Evolutionary conservation across 2,329 filamentous ascomycete genomes (phyloP), one percentile per base, ranked within the genome.

Genomic region (Tolypocladium ovalisporum): DNA sequence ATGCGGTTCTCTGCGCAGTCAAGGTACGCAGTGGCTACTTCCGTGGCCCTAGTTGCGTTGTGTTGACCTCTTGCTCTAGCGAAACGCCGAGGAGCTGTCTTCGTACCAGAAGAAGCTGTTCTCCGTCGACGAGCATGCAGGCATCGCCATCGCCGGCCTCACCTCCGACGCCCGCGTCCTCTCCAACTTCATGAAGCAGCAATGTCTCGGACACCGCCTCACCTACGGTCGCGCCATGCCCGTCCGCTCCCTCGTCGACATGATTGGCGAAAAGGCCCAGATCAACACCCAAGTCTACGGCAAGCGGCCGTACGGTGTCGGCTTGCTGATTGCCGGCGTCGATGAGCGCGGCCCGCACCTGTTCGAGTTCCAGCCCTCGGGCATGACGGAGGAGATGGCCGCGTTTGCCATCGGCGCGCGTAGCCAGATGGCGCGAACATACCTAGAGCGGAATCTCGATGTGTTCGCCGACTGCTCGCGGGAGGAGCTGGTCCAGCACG

Each of bases 61-160:
- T 47, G 42, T 29, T 35, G 10, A 52, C 29, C 3, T 29, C 17
- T 7, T 1, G 29, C 54, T 54, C 54, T 68, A 97, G 94, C 87
- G 94, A 77, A 97, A 97, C 71, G 94, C 94, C 73, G 94, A 99
- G 83, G 94, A 99, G 77, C 88, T 99, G 59, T 99, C 94, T 61
- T 97, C 94, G 55, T 99, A 99, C 83, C 94, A 99, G 79, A 97
- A 97, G 84, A 99, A 99, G 81, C 86, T 99, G 71, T 97, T 99
- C 75, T 84, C 87, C 67, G 87, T 99, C 76, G 94, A 99, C 75
- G 89, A 93, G 68, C 94, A 99, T 76, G 87, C 94, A 67, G 94
- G 92, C 65, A 86, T 99, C 68, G 91, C 93, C 68, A 95, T 99
- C 68, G 94, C 94, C 65, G 94, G 94, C 67, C 89, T 99, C 61